Base-by-base conservation (phyloP, 2,329 filamentous ascomycete genomes). In the Dryadomyces quercus-mongolicae region DNA sequence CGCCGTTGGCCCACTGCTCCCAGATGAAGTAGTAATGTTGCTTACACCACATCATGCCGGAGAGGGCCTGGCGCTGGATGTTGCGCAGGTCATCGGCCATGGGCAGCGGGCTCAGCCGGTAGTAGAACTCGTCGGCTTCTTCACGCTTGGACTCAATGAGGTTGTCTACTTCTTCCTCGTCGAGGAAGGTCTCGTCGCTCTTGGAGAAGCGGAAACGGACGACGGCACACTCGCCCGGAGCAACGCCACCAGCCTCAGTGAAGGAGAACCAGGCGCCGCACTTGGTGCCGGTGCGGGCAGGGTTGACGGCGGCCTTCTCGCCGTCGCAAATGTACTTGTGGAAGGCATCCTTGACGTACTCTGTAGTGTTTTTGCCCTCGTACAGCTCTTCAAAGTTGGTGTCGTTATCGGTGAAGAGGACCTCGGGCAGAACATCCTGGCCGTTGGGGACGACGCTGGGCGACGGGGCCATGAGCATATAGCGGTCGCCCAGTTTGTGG, bases 1-100 rank as follows among this genome's bases (percentile, higher is more conserved):
- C 92, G 52, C 92, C 92, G 59, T 95, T 95, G 25, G 91, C 90
- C 92, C 92, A 97, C 66, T 97, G 87, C 60, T 97, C 91, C 89
- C 90, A 96, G 62, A 97, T 82, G 68, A 97, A 96, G 66, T 94
- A 82, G 68, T 97, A 97, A 70, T 89, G 88, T 68, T 97, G 92
- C 69, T 97, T 97, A 59, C 86, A 94, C 92, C 92, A 97, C 78
- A 97, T 85, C 92, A 97, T 97, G 53, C 93, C 92, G 0, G 91
- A 84, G 60, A 96, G 86, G 4, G 92, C 93, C 68, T 96, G 91
- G 61, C 92, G 82, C 70, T 97, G 93, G 61, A 97, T 93, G 68
- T 94, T 96, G 61, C 91, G 85, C 56, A 96, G 76, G 65, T 97
- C 92, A 50, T 97, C 91, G 0, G 88, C 79, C 85, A 96, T 95